Evolutionary conservation across 306 rosid species (phyloP).

Genomic region (Sicyos baderoa): DNA sequence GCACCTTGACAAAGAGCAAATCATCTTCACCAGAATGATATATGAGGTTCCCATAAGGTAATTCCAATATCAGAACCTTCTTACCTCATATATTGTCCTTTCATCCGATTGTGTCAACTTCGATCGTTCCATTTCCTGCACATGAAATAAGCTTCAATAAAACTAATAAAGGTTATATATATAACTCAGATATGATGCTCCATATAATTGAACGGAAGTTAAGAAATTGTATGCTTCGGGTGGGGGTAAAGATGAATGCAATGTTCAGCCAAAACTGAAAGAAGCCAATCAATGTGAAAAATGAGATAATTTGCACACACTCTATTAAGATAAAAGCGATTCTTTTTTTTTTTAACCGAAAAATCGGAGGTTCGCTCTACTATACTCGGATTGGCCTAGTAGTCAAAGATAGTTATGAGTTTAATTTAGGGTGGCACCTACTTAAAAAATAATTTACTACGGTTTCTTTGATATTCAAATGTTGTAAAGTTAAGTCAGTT

Average conservation of each 20-base stretch:
- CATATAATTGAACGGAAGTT: not conserved
- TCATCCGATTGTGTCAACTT: slow-evolving; percentile 76
- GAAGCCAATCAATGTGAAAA: not conserved
- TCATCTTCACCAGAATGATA: slow-evolving; percentile 36
- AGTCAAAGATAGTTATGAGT: too few species aligned
- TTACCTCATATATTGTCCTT: slow-evolving; percentile 92
- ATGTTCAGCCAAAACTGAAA: not conserved
- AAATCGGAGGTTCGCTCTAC: too few species aligned
- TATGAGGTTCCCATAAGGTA: slow-evolving; percentile 11
- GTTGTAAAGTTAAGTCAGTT: too few species aligned
- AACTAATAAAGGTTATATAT: not conserved
- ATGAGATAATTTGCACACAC: not conserved
- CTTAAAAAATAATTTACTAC: too few species aligned
- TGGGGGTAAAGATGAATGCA: slow-evolving; percentile 1
- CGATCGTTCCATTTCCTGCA: slow-evolving; percentile 56
- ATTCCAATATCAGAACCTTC: slow-evolving; percentile 30
- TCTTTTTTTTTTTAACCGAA: too few species aligned
- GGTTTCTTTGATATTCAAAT: too few species aligned
- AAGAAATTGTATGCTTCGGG: not conserved
- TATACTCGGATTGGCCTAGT: too few species aligned
- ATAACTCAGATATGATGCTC: not conserved
- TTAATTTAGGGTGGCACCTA: too few species aligned
- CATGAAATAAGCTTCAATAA: slow-evolving; percentile 14
- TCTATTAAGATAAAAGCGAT: not conserved
- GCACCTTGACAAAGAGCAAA: slow-evolving; percentile 69